A percentile compares a stretch with the other conserved stretches of the same genome.
phyloP scores from a whole-genome alignment of 192 early-diverging fungal species.

The Paraglomus brasilianum region DNA sequence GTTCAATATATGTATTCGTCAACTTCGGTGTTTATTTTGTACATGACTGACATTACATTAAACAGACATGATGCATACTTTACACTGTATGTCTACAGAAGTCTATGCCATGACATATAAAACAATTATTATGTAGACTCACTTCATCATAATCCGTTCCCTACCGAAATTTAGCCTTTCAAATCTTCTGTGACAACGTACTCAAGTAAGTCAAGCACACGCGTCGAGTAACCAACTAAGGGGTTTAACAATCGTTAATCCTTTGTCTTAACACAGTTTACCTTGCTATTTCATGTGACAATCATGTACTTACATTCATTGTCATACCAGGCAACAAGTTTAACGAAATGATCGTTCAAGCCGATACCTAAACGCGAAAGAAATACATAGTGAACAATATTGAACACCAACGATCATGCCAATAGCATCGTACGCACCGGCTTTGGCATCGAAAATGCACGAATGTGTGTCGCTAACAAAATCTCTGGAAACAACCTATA shows the following conservation, averaged over 20 bases:
- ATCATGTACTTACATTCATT: conserved; percentile 42
- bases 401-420: not conserved
- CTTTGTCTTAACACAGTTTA: too few species aligned
- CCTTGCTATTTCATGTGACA: too few species aligned
- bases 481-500: conserved; percentile 85
- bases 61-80: too few species aligned
- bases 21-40: too few species aligned
- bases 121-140: too few species aligned
- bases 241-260: too few species aligned
- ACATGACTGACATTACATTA: too few species aligned
- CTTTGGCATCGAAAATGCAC: conserved; percentile 93
- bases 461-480: conserved; percentile 91
- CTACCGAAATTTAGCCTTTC: too few species aligned
- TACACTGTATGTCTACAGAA: too few species aligned
- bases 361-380: conserved; percentile 55
- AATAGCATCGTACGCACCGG: conserved; percentile 55
- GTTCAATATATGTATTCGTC: too few species aligned
- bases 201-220: conserved; percentile 86
- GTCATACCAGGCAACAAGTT: conserved; percentile 94
- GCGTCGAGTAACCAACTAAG: conserved; percentile 90
- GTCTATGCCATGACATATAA: too few species aligned
- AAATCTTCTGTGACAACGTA: conserved; percentile 62
- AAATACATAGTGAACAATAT: not conserved
- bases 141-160: too few species aligned
- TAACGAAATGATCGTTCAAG: conserved; percentile 93